Conservation (phyloP, 2,329 filamentous ascomycete genomes). For the Coniochaeta ligniaria region DNA sequence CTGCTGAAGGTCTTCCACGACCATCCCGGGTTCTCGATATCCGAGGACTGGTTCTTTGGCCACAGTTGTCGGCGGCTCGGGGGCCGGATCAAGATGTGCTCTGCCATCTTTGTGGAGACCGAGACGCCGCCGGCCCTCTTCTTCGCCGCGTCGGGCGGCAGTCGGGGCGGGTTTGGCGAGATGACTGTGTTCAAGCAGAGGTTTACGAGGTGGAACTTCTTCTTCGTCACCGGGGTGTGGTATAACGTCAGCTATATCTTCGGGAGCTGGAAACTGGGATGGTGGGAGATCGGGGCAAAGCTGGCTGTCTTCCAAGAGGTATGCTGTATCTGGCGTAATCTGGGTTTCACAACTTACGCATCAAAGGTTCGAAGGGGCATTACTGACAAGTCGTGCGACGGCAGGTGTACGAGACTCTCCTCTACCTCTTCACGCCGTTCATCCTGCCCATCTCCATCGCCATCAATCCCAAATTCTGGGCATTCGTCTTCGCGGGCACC, state of each 20-base stretch:
- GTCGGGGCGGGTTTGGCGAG: conserved; percentile 41
- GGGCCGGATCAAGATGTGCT: conserved; percentile 39
- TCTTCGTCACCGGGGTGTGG: conserved; percentile 40
- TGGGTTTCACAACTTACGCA: too few relatives aligned
- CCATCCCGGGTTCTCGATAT: conserved; percentile 41
- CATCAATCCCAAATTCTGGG: conserved; percentile 28
- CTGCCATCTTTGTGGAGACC: conserved; percentile 41
- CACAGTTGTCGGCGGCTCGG: conserved; percentile 34
- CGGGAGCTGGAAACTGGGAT: conserved; percentile 37
- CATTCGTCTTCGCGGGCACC: conserved; percentile 27
- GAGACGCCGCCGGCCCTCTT: conserved; percentile 38
- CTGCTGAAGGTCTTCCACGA: conserved; percentile 35
- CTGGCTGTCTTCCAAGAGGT: conserved; percentile 36
- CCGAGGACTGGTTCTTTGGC: conserved; percentile 46
- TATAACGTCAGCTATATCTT: conserved; percentile 39
- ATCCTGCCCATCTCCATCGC: conserved; percentile 35
- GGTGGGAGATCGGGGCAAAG: conserved; percentile 41
- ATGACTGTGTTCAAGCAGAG: conserved; percentile 45
- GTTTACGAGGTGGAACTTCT: conserved; percentile 44
- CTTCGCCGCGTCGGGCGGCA: conserved; percentile 23
- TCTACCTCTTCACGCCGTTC: conserved; percentile 36
- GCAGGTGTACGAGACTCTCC: conserved; percentile 36
- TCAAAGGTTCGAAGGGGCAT: too few relatives aligned
- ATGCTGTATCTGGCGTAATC: too few relatives aligned
- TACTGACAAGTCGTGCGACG: neutral